These are phyloP conservation scores for Gynandropsis gynandra DNA, from an alignment of 345 rosid species.

Conservation along the genomic window DNA sequence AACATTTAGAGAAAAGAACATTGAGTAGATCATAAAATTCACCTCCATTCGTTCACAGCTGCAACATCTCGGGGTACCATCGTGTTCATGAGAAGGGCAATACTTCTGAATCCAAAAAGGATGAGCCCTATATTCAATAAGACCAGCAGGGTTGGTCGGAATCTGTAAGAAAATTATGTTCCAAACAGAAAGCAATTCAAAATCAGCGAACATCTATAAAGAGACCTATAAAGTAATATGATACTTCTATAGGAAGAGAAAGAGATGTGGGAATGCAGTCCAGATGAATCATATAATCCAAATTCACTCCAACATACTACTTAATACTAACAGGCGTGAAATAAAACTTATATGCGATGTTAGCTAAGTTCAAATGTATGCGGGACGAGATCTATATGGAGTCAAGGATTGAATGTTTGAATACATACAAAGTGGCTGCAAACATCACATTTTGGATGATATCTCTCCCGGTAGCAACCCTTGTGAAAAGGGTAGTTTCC, in stretches of 20 bases:
- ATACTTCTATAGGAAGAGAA: too few species aligned
- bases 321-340: background rate
- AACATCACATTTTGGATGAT: slow-evolving; percentile 95
- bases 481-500: slow-evolving; percentile 83
- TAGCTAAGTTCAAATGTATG: background rate
- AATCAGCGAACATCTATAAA: too few species aligned
- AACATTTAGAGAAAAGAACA: background rate
- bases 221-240: too few species aligned
- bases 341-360: slow-evolving; percentile 17
- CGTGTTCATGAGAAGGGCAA: slow-evolving; percentile 91
- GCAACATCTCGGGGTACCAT: slow-evolving; percentile 90
- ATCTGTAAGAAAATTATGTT: slow-evolving; percentile 52
- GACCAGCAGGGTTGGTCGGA: slow-evolving; percentile 86
- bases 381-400: slow-evolving; percentile 1
- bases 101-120: slow-evolving; percentile 97
- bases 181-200: slow-evolving; percentile 27
- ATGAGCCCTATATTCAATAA: slow-evolving; percentile 96
- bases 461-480: slow-evolving; percentile 74
- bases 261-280: too few species aligned
- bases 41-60: slow-evolving; percentile 99
- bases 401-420: background rate
- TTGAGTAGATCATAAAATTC: slow-evolving; percentile 21
- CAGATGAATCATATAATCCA: too few species aligned
- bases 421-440: slow-evolving; percentile 78
- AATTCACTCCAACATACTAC: too few species aligned